These are phyloP conservation scores for Salix arbutifolia DNA, from an alignment of 345 rosid genomes.

Conservation along the genomic window DNA sequence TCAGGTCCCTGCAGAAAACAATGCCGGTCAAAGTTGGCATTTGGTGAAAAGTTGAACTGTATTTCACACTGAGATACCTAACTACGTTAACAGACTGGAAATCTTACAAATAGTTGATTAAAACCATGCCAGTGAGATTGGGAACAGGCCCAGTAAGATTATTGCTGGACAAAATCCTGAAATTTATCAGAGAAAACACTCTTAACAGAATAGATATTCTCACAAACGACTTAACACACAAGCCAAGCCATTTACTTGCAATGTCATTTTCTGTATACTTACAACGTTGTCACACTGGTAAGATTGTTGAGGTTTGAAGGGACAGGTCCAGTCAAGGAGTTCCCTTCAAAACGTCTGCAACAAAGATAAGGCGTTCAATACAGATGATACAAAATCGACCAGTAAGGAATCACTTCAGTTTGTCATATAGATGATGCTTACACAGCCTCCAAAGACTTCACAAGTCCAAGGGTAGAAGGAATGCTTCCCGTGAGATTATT, in stretches of 20 bases:
- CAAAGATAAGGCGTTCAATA: conserved; percentile 8
- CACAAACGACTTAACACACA: background rate
- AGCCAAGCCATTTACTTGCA: background rate
- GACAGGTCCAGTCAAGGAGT: conserved; percentile 47
- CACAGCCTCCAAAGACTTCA: conserved; percentile 54
- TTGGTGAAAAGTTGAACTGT: too few species aligned
- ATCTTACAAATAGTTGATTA: conserved; percentile 65
- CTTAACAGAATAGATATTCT: background rate
- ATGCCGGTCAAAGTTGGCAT: background rate
- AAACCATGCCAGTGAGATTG: conserved; percentile 47
- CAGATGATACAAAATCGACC: background rate
- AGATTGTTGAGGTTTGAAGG: conserved; percentile 64
- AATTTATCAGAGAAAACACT: background rate
- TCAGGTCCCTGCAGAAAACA: conserved; percentile 58
- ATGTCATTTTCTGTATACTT: conserved; percentile 29
- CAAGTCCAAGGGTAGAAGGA: conserved; percentile 62
- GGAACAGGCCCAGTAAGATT: conserved; percentile 54
- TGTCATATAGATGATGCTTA: conserved; percentile 37
- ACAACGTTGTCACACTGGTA: conserved; percentile 51
- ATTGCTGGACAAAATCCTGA: conserved; percentile 75
- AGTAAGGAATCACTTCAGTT: background rate
- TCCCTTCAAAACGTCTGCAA: conserved; percentile 74
- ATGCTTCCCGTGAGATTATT: conserved; percentile 53
- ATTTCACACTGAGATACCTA: background rate
- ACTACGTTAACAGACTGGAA: too few species aligned